phyloP scores from a whole-genome alignment of 352 stramenopile genomes.

The Bremia lactucae region DNA sequence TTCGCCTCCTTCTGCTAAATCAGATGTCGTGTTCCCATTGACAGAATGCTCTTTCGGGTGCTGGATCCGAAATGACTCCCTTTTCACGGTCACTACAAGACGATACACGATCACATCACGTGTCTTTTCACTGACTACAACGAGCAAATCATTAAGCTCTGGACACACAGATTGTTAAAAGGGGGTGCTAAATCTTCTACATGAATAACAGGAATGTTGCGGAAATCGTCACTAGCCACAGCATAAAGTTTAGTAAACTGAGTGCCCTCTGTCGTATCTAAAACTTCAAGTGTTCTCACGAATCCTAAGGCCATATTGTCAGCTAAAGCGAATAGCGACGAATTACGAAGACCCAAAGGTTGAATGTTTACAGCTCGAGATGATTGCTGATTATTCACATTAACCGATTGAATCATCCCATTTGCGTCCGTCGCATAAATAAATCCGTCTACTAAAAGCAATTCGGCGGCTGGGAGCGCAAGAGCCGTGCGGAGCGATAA shows the following conservation, averaged over 20 bases:
- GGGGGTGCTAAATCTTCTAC: background rate
- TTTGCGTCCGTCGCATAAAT: constrained; percentile 25
- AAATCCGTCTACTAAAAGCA: constrained; percentile 13
- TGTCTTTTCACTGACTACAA: constrained; percentile 14
- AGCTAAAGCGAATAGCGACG: constrained; percentile 13
- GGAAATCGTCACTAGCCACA: constrained; percentile 28
- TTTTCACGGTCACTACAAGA: constrained; percentile 30
- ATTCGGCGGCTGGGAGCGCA: constrained; percentile 8
- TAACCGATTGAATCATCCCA: constrained; percentile 28
- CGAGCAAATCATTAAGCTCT: constrained; percentile 23
- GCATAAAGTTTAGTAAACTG: constrained; percentile 4
- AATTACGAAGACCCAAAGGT: background rate
- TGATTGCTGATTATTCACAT: constrained; percentile 32
- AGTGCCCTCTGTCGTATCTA: background rate
- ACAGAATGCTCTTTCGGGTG: constrained; percentile 21
- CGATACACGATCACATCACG: constrained; percentile 9
- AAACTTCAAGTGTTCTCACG: background rate
- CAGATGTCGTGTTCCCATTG: constrained; percentile 1
- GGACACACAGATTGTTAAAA: constrained; percentile 5
- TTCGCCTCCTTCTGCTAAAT: constrained; percentile 15
- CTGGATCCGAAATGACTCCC: constrained; percentile 43
- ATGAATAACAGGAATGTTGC: constrained; percentile 17
- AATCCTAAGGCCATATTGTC: constrained; percentile 27
- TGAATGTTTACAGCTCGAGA: constrained; percentile 21
- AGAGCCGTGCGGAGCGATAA: constrained; percentile 15